Conservation (phyloP, 225 moss, liverwort and hornwort species). For the Sphagnum tenellum region DNA sequence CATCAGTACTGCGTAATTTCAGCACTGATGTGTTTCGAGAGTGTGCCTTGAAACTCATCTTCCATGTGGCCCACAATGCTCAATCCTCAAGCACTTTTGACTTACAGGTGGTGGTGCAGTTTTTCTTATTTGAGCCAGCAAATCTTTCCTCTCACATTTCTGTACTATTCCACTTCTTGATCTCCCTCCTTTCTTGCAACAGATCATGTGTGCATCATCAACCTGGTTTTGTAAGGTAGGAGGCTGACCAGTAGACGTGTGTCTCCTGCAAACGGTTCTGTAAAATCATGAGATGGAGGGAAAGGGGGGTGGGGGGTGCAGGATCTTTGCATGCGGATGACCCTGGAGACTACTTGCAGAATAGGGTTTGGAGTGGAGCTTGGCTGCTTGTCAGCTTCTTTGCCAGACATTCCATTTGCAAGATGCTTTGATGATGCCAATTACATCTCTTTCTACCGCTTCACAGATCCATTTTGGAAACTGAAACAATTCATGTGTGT, state of each 20-base stretch:
- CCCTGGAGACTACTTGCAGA: conserved; percentile 41
- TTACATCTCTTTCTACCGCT: conserved; percentile 26
- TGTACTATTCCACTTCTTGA: neutral
- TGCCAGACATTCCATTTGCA: conserved; percentile 32
- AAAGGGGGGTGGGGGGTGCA: conserved; percentile 5
- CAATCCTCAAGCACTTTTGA: conserved; percentile 2
- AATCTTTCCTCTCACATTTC: neutral
- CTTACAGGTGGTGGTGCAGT: conserved; percentile 4
- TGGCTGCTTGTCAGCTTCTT: conserved; percentile 15
- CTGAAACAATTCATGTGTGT: conserved; percentile 26
- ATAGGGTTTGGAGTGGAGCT: conserved; percentile 37
- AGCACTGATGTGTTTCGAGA: conserved; percentile 12
- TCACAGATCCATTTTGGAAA: conserved; percentile 29
- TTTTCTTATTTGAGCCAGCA: no score
- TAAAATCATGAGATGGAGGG: neutral
- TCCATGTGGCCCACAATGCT: conserved; percentile 2
- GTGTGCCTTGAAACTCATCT: conserved; percentile 8
- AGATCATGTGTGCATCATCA: neutral
- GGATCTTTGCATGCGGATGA: conserved; percentile 43
- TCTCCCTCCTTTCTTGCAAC: neutral
- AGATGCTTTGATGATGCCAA: conserved; percentile 35
- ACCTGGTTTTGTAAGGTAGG: neutral
- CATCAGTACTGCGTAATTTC: conserved; percentile 11
- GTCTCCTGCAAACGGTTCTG: neutral
- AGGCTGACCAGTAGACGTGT: neutral